Evolutionary conservation across 176 grass and related monocot genomes (phyloP).

Genomic region (Raddia distichophylla): DNA sequence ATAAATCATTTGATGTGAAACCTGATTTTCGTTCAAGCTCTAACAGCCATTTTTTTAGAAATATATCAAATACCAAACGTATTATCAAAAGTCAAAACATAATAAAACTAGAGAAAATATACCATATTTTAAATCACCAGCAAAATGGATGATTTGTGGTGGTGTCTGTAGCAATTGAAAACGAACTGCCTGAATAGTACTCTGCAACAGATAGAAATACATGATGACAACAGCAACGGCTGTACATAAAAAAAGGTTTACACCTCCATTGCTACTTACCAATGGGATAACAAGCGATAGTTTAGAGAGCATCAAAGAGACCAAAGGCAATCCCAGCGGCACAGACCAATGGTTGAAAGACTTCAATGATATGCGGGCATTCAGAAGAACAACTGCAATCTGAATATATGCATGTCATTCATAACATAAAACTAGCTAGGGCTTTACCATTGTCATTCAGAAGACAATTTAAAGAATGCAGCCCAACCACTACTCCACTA

Average conservation of each 20-base stretch:
- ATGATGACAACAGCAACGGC: constrained; percentile 19
- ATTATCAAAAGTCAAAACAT: constrained; percentile 17
- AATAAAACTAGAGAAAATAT: constrained; percentile 19
- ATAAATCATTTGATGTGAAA: constrained; percentile 42
- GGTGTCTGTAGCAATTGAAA: constrained; percentile 79
- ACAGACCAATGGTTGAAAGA: constrained; percentile 83
- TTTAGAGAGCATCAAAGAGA: constrained; percentile 84
- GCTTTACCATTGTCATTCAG: background rate
- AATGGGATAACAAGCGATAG: constrained; percentile 76
- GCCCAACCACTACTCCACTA: constrained; percentile 22
- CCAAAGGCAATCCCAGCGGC: constrained; percentile 58
- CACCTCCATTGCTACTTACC: constrained; percentile 44
- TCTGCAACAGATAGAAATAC: constrained; percentile 58
- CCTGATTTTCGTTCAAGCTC: constrained; percentile 41
- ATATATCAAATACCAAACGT: background rate
- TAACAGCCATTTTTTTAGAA: constrained; percentile 32
- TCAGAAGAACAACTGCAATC: constrained; percentile 84
- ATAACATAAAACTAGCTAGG: constrained; percentile 6
- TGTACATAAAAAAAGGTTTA: constrained; percentile 18
- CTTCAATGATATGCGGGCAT: constrained; percentile 82
- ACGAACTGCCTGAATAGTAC: constrained; percentile 69
- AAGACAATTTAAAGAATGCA: background rate
- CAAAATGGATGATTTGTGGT: constrained; percentile 78
- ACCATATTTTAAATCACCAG: constrained; percentile 93
- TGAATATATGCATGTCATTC: constrained; percentile 48